phyloP scores from a whole-genome alignment of 2,329 filamentous ascomycete species.

The Claviceps sp. region DNA sequence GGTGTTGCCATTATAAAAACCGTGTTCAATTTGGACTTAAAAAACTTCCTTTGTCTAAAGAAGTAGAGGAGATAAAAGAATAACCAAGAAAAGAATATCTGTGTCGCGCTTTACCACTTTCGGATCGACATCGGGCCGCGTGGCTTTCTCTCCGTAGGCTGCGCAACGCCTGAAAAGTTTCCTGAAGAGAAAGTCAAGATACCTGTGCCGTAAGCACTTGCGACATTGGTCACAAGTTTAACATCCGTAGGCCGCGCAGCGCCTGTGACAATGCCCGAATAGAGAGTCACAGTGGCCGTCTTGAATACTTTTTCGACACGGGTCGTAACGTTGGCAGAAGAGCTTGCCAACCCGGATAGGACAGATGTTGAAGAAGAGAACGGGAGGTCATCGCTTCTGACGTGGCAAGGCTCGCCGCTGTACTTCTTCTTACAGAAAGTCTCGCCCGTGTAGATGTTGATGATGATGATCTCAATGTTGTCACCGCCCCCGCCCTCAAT shows the following conservation, averaged over 20 bases:
- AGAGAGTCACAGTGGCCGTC: constrained; percentile 21
- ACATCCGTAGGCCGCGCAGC: constrained; percentile 1
- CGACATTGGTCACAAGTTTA: constrained; percentile 16
- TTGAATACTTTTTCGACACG: constrained; percentile 22
- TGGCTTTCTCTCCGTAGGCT: background rate
- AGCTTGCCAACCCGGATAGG: constrained; percentile 12
- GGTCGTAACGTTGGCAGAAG: constrained; percentile 13
- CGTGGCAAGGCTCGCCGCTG: constrained; percentile 15
- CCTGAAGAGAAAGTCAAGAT: constrained; percentile 15
- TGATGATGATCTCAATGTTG: constrained; percentile 19
- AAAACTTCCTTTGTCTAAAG: too few relatives aligned
- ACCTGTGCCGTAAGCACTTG: constrained; percentile 24
- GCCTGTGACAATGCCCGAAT: background rate
- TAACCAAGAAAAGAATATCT: background rate
- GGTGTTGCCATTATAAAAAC: too few relatives aligned
- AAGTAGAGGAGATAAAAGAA: too few relatives aligned
- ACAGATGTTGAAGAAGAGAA: background rate
- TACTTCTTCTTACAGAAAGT: constrained; percentile 15
- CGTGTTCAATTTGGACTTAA: too few relatives aligned
- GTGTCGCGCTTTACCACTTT: constrained; percentile 1
- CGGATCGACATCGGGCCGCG: background rate
- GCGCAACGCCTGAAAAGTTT: background rate
- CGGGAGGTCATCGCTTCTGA: background rate
- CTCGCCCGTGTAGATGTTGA: constrained; percentile 18
- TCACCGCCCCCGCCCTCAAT: constrained; percentile 10